Evolutionary conservation across 2,329 filamentous ascomycete species (phyloP).

Genomic region (Talaromyces marneffei): DNA sequence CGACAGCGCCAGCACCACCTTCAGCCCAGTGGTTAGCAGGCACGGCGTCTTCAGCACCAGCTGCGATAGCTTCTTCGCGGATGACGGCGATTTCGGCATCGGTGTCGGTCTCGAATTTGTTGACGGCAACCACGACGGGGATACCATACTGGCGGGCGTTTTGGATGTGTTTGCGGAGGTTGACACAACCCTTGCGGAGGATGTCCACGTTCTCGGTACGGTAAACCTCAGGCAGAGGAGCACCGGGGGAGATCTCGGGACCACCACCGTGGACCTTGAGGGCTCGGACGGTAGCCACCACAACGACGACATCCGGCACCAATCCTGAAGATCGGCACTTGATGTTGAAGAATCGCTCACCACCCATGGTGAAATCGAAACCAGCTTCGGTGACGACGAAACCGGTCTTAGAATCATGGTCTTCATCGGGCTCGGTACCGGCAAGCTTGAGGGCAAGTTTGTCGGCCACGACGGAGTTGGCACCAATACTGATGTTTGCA

Average conservation of each 20-base stretch:
- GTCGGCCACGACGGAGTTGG: slow-evolving; percentile 90
- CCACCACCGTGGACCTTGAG: slow-evolving; percentile 96
- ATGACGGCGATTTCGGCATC: slow-evolving; percentile 85
- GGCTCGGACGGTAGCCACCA: slow-evolving; percentile 91
- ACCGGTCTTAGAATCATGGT: slow-evolving; percentile 73
- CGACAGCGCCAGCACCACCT: slow-evolving; percentile 82
- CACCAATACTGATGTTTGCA: slow-evolving; percentile 96
- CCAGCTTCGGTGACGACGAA: slow-evolving; percentile 96
- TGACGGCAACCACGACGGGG: slow-evolving; percentile 94
- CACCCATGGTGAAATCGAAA: slow-evolving; percentile 99
- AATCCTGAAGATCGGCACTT: slow-evolving; percentile 95
- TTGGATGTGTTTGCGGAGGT: slow-evolving; percentile 88
- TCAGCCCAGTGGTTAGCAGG: slow-evolving; percentile 95
- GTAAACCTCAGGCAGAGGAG: slow-evolving; percentile 79
- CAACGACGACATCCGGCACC: slow-evolving; percentile 84
- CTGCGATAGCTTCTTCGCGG: slow-evolving; percentile 82
- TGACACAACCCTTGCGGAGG: slow-evolving; percentile 82
- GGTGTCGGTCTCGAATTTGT: slow-evolving; percentile 91
- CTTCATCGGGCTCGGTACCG: slow-evolving; percentile 87
- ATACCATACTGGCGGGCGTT: slow-evolving; percentile 87
- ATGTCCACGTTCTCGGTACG: slow-evolving; percentile 89
- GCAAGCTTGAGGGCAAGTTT: slow-evolving; percentile 93
- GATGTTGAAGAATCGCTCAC: slow-evolving; percentile 99
- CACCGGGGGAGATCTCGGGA: slow-evolving; percentile 85
- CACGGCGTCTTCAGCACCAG: slow-evolving; percentile 89